Evolutionary conservation across 257 asterid genomes (phyloP), one percentile per base, ranked within the genome.

Genomic region (Plectranthus barbatus): DNA sequence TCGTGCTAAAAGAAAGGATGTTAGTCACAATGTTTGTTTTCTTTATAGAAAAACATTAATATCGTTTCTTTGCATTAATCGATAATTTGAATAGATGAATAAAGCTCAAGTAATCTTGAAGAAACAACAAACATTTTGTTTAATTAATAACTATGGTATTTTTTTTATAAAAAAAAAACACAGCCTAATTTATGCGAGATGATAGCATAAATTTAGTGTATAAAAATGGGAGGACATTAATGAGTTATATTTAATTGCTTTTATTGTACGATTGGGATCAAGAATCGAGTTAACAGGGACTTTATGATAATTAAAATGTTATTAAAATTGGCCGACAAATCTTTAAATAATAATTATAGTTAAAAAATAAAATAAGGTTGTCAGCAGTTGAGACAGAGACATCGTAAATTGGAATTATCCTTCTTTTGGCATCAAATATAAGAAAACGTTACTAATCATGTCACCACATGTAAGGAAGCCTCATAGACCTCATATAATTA

Each of bases 341-440:
- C 14, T 7, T 26, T 59, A 17, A 66, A 50, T 13, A 15, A 12
- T 9, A 5, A 31, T 23, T 31, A 31, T 31, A 1, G 3, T 10
- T 58, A 20, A 6, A 1, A 17, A 47, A 64, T 60, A 1, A 9
- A 40, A 65, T 65, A 56, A 45, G 51, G 77, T 40, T 60, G 66
- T 60, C 23, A 46, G 66, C 65, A 34, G 45, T 17, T 36, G 49
- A 53, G 21, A 18, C n/a, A 45, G 55, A 24, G 72, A 60, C 69
- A 53, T 17, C 4, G 36, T 60, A 46, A 10, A 70, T 66, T 60
- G 69, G 69, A 72, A 55, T 41, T 7, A 10, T 50, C 52, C 33
- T 62, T 26, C 55, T 5, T 56, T 37, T 61, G 47, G 54, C 26
- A 15, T 36, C 61, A 58, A 23, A 20, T 1, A 31, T 2, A 20